A percentile compares a stretch with the other conserved stretches of the same genome.
Evolutionary conservation across 1,284 basidiomycete genomes (phyloP).

Genomic region (Gymnopus androsaceus): DNA sequence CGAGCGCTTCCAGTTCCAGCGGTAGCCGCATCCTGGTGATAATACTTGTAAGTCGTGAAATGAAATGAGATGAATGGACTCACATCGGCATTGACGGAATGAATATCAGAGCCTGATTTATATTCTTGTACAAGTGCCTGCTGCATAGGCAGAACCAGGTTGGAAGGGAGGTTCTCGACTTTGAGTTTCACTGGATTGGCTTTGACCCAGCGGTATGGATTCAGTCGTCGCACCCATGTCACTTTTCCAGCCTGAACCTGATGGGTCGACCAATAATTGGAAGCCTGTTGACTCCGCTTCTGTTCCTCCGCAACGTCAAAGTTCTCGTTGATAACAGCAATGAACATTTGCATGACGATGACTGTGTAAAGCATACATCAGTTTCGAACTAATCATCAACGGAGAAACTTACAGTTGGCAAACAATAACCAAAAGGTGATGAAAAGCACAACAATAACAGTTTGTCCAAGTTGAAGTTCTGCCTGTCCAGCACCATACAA

Average conservation of each 20-base stretch:
- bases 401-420: slow-evolving; percentile 75
- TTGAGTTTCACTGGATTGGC: slow-evolving; percentile 75
- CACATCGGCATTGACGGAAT: slow-evolving; percentile 27
- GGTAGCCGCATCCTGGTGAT: slow-evolving; percentile 6
- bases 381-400: slow-evolving; percentile 4
- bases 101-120: slow-evolving; percentile 35
- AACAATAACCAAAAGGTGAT: slow-evolving; percentile 89
- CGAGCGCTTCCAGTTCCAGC: slow-evolving; percentile 18
- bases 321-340: slow-evolving; percentile 98
- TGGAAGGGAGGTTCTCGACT: slow-evolving; percentile 71
- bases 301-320: slow-evolving; percentile 92
- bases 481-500: slow-evolving; percentile 73
- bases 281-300: slow-evolving; percentile 84
- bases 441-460: slow-evolving; percentile 76
- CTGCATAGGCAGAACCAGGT: slow-evolving; percentile 75
- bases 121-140: slow-evolving; percentile 73
- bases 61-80: slow-evolving; percentile 18
- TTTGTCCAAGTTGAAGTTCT: slow-evolving; percentile 72
- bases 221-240: slow-evolving; percentile 77
- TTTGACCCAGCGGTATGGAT: slow-evolving; percentile 86
- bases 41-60: slow-evolving; percentile 2
- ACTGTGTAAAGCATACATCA: slow-evolving; percentile 49
- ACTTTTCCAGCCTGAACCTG: slow-evolving; percentile 54
- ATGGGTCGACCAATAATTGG: slow-evolving; percentile 61
- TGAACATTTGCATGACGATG: slow-evolving; percentile 97